phyloP scores from a whole-genome alignment of 768 basidiomycete species.

The Lentinula boryana region DNA sequence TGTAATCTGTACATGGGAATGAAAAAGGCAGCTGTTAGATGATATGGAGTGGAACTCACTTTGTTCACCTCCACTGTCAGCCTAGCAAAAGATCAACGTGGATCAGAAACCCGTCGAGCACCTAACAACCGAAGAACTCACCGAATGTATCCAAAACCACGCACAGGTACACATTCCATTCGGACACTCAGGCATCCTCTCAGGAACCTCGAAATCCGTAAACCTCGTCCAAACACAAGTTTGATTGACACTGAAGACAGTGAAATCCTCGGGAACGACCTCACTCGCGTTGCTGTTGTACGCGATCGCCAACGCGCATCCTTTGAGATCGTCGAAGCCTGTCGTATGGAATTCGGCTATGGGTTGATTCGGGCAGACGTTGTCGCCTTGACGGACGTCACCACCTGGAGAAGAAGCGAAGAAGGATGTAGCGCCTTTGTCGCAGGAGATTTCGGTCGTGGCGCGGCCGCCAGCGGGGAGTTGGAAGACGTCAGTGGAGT shows the following conservation, averaged over 20 bases:
- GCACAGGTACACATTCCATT: conserved; percentile 60
- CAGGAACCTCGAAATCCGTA: conserved; percentile 66
- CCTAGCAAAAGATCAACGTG: conserved; percentile 12
- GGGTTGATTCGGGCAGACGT: conserved; percentile 44
- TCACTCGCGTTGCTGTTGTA: conserved; percentile 57
- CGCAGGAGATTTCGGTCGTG: conserved; percentile 29
- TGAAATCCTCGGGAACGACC: conserved; percentile 64
- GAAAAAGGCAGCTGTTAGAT: neutral
- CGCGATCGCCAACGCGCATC: conserved; percentile 70
- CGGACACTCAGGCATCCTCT: conserved; percentile 63
- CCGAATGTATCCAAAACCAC: conserved; percentile 70
- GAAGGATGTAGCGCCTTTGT: conserved; percentile 40
- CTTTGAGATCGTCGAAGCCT: conserved; percentile 46
- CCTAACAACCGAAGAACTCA: conserved; percentile 15
- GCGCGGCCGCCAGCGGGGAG: conserved; percentile 36
- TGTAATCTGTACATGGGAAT: conserved; percentile 41
- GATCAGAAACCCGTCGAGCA: neutral
- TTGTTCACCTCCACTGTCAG: conserved; percentile 56
- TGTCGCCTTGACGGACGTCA: conserved; percentile 30
- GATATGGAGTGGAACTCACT: conserved; percentile 30
- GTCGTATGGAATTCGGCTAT: conserved; percentile 48
- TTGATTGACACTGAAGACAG: conserved; percentile 70
- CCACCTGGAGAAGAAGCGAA: conserved; percentile 48
- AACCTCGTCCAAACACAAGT: conserved; percentile 69
- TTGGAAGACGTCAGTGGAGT: conserved; percentile 32